Conservation (phyloP, 345 rosid genomes). For the Rhodomyrtus tomentosa region DNA sequence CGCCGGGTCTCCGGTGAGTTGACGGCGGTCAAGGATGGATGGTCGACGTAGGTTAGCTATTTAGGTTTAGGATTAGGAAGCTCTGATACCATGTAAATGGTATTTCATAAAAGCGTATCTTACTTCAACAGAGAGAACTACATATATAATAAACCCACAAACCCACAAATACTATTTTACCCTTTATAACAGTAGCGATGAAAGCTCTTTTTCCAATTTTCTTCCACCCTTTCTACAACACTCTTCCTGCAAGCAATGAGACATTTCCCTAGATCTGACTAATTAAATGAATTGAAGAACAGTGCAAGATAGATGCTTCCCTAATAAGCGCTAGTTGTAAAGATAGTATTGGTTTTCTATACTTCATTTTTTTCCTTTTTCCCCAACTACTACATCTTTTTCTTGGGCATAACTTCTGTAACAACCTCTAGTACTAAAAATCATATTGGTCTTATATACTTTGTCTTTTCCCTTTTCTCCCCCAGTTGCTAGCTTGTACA, state of each 20-base stretch:
- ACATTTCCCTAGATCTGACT: background rate
- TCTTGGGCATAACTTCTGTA: background rate
- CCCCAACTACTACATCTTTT: background rate
- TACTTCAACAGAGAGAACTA: too few relatives aligned
- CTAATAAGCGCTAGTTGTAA: background rate
- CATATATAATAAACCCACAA: too few relatives aligned
- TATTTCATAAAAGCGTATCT: too few relatives aligned
- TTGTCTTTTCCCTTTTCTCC: background rate
- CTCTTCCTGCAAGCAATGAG: background rate
- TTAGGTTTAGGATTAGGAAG: too few relatives aligned
- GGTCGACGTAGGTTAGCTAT: too few relatives aligned
- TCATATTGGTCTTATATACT: background rate
- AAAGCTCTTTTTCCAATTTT: background rate
- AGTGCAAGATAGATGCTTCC: background rate
- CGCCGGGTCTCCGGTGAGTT: too few relatives aligned
- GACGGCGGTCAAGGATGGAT: too few relatives aligned
- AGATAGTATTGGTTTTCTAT: background rate
- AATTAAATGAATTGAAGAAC: background rate
- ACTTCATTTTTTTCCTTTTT: background rate
- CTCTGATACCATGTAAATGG: too few relatives aligned
- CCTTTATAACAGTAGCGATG: too few relatives aligned
- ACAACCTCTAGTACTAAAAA: background rate
- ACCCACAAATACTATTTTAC: too few relatives aligned
- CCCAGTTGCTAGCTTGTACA: background rate
- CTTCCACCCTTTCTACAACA: background rate